A percentile compares a stretch with the other conserved stretches of the same genome.
These are phyloP conservation scores for Fusarium nurragi DNA, from an alignment of 2,329 filamentous ascomycete species.

Conservation along the genomic window DNA sequence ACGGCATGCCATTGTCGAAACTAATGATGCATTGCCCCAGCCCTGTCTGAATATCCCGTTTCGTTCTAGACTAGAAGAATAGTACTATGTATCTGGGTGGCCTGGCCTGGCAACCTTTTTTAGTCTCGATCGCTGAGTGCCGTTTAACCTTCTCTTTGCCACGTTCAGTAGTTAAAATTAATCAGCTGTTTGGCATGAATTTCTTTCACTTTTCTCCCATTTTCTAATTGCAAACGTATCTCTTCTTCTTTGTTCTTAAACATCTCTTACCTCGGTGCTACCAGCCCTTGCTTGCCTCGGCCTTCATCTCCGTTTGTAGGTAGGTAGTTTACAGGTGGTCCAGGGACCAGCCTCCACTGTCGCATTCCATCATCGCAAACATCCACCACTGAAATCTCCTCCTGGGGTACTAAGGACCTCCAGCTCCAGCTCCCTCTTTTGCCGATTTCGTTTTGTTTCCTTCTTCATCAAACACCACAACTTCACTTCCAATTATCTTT, in stretches of 20 bases:
- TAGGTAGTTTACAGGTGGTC: not conserved
- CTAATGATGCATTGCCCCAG: not conserved
- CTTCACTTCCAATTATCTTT: conserved; percentile 3
- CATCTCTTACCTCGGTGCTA: conserved; percentile 6
- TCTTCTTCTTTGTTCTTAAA: not conserved
- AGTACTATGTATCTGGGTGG: too few relatives aligned
- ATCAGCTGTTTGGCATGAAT: not conserved
- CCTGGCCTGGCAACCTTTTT: not conserved
- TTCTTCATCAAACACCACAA: conserved; percentile 15
- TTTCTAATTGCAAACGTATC: not conserved
- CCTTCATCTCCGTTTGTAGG: not conserved
- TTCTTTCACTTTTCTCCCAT: not conserved
- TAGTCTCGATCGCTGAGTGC: not conserved
- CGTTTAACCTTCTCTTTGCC: not conserved
- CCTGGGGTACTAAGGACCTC: conserved; percentile 11
- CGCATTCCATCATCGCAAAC: conserved; percentile 43
- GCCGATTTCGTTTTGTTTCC: not conserved
- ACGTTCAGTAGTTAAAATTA: not conserved
- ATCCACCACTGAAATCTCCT: conserved; percentile 30
- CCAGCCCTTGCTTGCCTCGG: conserved; percentile 1
- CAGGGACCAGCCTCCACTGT: conserved; percentile 20
- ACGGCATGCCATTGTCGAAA: not conserved
- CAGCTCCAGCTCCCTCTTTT: not conserved
- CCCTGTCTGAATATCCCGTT: not conserved
- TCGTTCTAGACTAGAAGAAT: not conserved